Evolutionary conservation across 495 filamentous ascomycete species (phyloP).

Genomic region (Eremomyces bilateralis): DNA sequence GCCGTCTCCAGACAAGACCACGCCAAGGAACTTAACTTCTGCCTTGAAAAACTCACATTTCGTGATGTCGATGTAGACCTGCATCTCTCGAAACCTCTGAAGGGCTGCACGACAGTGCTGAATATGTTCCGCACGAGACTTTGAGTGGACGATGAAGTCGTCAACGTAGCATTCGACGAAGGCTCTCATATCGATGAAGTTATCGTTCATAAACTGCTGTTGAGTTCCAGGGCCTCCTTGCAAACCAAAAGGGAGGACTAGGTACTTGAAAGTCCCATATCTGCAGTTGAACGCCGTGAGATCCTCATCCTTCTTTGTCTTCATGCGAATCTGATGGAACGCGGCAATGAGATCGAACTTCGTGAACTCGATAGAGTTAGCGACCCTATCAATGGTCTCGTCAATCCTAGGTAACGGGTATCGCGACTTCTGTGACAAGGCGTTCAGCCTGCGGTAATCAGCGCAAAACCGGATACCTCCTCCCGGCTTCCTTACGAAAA

Average conservation of each 20-base stretch:
- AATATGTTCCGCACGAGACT: conserved; percentile 1
- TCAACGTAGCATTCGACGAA: too few relatives aligned
- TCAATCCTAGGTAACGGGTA: conserved; percentile 12
- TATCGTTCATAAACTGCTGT: not conserved
- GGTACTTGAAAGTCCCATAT: not conserved
- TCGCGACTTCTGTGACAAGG: conserved; percentile 7
- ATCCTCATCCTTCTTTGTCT: not conserved
- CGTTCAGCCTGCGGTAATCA: conserved; percentile 12
- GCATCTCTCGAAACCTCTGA: conserved; percentile 3
- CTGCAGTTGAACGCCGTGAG: not conserved
- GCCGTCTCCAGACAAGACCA: conserved; percentile 11
- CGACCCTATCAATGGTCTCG: conserved; percentile 7
- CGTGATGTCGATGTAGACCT: conserved; percentile 12
- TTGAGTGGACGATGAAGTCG: not conserved
- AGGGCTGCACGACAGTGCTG: conserved; percentile 7
- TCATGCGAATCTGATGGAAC: conserved; percentile 21
- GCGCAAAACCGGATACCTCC: conserved; percentile 12
- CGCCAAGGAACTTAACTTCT: conserved; percentile 11
- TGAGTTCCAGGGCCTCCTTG: not conserved
- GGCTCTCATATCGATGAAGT: not conserved
- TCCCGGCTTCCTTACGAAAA: conserved; percentile 10
- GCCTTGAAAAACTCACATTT: conserved; percentile 15
- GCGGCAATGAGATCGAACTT: conserved; percentile 17
- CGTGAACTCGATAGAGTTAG: conserved; percentile 8
- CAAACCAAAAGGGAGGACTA: not conserved